These are phyloP conservation scores for Basipetospora chlamydospora DNA, from an alignment of 2,329 filamentous ascomycete genomes.

Conservation along the genomic window DNA sequence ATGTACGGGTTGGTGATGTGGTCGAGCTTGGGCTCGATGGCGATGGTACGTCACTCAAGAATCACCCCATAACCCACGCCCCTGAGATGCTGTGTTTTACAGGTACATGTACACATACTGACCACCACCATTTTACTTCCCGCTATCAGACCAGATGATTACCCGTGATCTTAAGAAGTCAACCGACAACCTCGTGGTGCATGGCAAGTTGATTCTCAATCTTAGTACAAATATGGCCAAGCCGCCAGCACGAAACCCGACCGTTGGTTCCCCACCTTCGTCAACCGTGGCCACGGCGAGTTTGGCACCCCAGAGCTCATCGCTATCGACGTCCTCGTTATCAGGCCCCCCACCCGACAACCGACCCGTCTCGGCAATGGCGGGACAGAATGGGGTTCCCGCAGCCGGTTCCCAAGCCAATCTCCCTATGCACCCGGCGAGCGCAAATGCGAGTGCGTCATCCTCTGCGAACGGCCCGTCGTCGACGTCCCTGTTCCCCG, in stretches of 20 bases:
- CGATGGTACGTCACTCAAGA: conserved; percentile 66
- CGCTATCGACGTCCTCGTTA: conserved; percentile 6
- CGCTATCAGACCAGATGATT: conserved; percentile 99
- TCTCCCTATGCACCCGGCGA: conserved; percentile 31
- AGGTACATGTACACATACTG: no score
- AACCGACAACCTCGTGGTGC: conserved; percentile 92
- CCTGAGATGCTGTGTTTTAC: no score
- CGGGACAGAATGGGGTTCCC: conserved; percentile 28
- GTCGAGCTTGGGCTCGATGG: conserved; percentile 81
- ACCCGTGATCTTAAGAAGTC: conserved; percentile 95
- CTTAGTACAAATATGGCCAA: conserved; percentile 76
- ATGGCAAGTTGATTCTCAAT: conserved; percentile 94
- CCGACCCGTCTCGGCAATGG: conserved; percentile 32
- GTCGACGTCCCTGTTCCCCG: conserved; percentile 1
- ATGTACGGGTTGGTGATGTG: conserved; percentile 86
- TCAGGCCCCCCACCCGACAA: not conserved
- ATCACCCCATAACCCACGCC: no score
- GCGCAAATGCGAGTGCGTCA: conserved; percentile 24
- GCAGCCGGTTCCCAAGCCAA: conserved; percentile 24
- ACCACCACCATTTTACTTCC: no score
- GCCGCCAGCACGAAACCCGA: conserved; percentile 41
- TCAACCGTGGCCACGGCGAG: not conserved
- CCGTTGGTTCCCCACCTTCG: not conserved
- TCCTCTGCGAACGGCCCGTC: not conserved
- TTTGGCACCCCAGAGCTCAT: conserved; percentile 2